Base-by-base conservation (phyloP, 2,329 filamentous ascomycete genomes). In the Alternaria ethzedia region DNA sequence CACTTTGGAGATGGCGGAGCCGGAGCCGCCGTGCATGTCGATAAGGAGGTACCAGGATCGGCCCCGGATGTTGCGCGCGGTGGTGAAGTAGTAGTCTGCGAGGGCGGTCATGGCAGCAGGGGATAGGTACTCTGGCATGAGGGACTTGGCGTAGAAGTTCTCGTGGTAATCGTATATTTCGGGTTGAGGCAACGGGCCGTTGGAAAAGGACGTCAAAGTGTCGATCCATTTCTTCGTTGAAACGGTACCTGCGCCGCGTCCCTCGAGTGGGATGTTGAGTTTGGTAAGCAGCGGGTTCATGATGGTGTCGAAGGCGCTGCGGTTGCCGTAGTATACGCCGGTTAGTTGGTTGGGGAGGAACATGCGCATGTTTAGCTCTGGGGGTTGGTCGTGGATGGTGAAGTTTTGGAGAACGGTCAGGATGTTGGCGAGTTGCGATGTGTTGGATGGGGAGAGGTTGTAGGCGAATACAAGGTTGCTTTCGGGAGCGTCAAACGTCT, bases 321-420 rank as follows among this genome's bases (percentile, higher is more conserved):
- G 69, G 44, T 55, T 65, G 32, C 74, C 74, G 57, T 75, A 74
- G 68, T 75, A 76, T 7, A 75, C 68, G 44, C 73, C 72, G 1
- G 65, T 67, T 6, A 76, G 23, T 8, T 67, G 59, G 47, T 68
- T 21, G 51, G 70, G 61, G 52, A 69, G 20, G 36, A 75, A 59
- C 58, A 72, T 70, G 36, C 70, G 73, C 71, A 75, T 74, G 64
- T 75, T 73, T 5, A 75, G 67, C 41, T 75, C 70, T 2, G 63
- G 54, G 5, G 74, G 71, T 25, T 73, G 72, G 9, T 52, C 57
- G 62, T 71, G 66, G 20, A 56, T 56, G 8, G 70, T 68, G 63
- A 73, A 76, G 57, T 76, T 59, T 60, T 76, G 72, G 3, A 75
- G 57, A 6, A 58, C 62, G 20, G 59, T 70, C 45, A 74, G 45